phyloP scores from a whole-genome alignment of 2,329 filamentous ascomycete species.

The Fusarium albidum region DNA sequence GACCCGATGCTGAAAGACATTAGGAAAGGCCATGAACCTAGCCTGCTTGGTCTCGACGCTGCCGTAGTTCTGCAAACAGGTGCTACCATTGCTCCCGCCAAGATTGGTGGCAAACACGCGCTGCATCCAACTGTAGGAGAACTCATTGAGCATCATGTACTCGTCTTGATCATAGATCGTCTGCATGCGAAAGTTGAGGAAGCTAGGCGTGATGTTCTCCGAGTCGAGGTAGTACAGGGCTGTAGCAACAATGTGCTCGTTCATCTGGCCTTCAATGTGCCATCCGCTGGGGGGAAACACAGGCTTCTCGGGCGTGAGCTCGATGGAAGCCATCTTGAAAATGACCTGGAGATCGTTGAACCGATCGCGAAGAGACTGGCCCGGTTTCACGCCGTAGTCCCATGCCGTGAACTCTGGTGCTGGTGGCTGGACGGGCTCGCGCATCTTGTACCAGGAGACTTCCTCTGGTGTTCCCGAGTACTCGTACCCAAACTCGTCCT shows the following conservation, averaged over 20 bases:
- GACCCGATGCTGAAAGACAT: neutral
- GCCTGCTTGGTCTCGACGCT: conserved; percentile 1
- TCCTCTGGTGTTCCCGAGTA: too few relatives aligned
- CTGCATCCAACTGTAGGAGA: neutral
- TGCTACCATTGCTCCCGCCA: rapidly evolving
- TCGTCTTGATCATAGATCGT: neutral
- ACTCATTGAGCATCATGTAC: neutral
- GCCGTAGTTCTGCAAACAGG: neutral
- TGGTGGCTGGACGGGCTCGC: too few relatives aligned
- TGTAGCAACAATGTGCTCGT: conserved; percentile 1
- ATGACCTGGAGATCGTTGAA: too few relatives aligned
- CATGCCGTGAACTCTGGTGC: neutral
- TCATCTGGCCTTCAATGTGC: conserved; percentile 7
- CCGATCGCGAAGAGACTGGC: neutral
- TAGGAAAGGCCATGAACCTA: conserved; percentile 1
- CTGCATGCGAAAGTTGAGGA: neutral
- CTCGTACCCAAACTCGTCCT: too few relatives aligned
- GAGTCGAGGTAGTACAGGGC: neutral
- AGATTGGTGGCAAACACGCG: neutral
- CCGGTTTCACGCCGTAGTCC: neutral
- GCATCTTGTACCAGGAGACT: too few relatives aligned
- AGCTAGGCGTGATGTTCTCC: conserved; percentile 2
- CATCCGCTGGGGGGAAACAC: too few relatives aligned
- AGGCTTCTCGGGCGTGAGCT: neutral
- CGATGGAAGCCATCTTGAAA: neutral